A percentile compares a stretch with the other conserved stretches of the same genome.
Evolutionary conservation across 768 basidiomycete genomes (phyloP).

Genomic region (Baorangia bicolor): DNA sequence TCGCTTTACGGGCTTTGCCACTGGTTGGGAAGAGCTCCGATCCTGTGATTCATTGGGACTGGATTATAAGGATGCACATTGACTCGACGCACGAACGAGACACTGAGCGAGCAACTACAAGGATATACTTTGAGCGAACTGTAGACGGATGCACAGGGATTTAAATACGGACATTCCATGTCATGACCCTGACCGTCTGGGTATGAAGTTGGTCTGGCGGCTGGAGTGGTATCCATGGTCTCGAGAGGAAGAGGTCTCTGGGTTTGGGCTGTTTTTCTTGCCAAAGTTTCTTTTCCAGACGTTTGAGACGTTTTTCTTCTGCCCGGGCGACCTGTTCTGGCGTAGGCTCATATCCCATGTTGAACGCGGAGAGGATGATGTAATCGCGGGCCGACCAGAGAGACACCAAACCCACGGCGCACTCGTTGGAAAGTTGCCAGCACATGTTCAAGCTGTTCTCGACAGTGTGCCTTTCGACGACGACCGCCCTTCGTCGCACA

Average conservation of each 20-base stretch:
- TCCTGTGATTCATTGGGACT: constrained; percentile 41
- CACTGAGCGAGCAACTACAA: constrained; percentile 72
- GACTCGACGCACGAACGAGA: constrained; percentile 64
- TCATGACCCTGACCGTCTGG: constrained; percentile 55
- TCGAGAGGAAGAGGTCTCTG: constrained; percentile 16
- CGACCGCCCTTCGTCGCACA: constrained; percentile 15
- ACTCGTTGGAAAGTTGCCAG: background rate
- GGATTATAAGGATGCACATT: background rate
- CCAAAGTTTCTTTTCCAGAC: constrained; percentile 45
- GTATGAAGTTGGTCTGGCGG: background rate
- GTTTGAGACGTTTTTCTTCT: constrained; percentile 40
- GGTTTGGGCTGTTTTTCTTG: constrained; percentile 19
- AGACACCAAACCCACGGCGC: too few relatives aligned
- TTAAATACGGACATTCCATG: constrained; percentile 73
- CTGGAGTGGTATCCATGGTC: constrained; percentile 37
- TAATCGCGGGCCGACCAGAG: constrained; percentile 2
- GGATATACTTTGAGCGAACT: constrained; percentile 1
- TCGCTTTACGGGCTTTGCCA: constrained; percentile 66
- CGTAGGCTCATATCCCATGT: constrained; percentile 37
- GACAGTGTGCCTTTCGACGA: constrained; percentile 15
- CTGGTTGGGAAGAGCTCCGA: constrained; percentile 83
- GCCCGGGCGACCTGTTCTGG: constrained; percentile 57
- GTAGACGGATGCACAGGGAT: background rate
- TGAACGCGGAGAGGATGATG: constrained; percentile 7
- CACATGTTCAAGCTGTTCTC: constrained; percentile 33